A percentile compares a stretch with the other conserved stretches of the same genome.
Evolutionary conservation across 1,139 yeast species (phyloP).

Genomic region (Sugiyamaella neomexicana): DNA sequence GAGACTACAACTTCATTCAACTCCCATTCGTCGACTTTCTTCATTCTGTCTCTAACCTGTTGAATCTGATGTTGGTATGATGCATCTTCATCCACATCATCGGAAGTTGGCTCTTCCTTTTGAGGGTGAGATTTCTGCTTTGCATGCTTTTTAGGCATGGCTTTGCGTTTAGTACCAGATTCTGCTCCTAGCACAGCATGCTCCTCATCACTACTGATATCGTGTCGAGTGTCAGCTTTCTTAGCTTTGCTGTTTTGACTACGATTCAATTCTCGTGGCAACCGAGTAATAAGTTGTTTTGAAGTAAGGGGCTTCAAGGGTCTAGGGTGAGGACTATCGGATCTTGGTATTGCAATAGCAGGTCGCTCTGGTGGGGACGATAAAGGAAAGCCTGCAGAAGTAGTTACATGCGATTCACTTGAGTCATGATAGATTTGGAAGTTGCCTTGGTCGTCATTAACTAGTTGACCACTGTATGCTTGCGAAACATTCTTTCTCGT

Average conservation of each 20-base stretch:
- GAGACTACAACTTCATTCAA: constrained; percentile 23
- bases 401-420: not conserved
- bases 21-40: constrained; percentile 22
- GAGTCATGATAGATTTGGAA: constrained; percentile 14
- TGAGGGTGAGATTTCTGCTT: too few relatives aligned
- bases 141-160: not conserved
- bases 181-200: not conserved
- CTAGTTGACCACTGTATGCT: not conserved
- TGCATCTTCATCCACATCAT: not conserved
- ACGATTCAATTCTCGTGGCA: constrained; percentile 8
- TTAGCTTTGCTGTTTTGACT: not conserved
- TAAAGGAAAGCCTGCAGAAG: not conserved
- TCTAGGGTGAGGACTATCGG: too few relatives aligned
- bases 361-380: constrained; percentile 3
- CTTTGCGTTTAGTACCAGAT: not conserved
- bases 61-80: constrained; percentile 5
- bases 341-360: not conserved
- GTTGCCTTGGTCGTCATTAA: not conserved
- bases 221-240: not conserved
- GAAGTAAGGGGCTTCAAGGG: constrained; percentile 1
- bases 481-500: not conserved
- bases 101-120: not conserved
- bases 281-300: not conserved
- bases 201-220: not conserved
- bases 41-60: constrained; percentile 18